phyloP scores from a whole-genome alignment of 345 rosid genomes.

The Sisymbrium irio region DNA sequence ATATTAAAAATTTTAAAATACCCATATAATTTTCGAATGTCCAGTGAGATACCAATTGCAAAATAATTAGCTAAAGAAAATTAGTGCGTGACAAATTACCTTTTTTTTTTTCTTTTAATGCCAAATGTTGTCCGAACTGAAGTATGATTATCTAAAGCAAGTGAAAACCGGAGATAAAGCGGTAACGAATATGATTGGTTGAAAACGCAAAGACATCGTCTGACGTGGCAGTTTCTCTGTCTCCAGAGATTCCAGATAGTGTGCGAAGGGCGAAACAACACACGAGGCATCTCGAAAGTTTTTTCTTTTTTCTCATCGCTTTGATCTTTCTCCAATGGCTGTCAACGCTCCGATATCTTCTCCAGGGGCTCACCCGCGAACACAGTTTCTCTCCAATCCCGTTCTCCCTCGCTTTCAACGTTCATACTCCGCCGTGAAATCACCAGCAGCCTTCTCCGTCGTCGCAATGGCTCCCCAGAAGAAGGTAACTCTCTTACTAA shows the following conservation, averaged over 20 bases:
- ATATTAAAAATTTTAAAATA: not conserved
- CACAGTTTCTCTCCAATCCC: slow-evolving; percentile 36
- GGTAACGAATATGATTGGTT: slow-evolving; percentile 30
- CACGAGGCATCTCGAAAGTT: slow-evolving; percentile 16
- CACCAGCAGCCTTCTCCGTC: slow-evolving; percentile 39
- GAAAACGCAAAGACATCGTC: slow-evolving; percentile 20
- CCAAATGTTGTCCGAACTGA: no score
- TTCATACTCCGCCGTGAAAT: slow-evolving; percentile 31
- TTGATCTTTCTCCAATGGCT: slow-evolving; percentile 50
- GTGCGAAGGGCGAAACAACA: slow-evolving; percentile 16
- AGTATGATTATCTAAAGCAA: not conserved
- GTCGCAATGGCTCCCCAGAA: slow-evolving; percentile 80
- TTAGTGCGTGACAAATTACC: no score
- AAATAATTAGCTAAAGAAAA: not conserved
- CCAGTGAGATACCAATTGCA: not conserved
- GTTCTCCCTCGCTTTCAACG: slow-evolving; percentile 27
- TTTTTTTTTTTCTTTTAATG: no score
- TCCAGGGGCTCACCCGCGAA: slow-evolving; percentile 42
- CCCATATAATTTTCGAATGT: not conserved
- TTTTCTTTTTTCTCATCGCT: not conserved
- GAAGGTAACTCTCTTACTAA: slow-evolving; percentile 48
- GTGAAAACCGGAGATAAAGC: slow-evolving; percentile 27
- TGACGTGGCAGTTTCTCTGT: slow-evolving; percentile 38
- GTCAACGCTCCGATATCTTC: slow-evolving; percentile 49
- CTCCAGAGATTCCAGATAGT: slow-evolving; percentile 28